A percentile compares a stretch with the other conserved stretches of the same genome.
Conservation (phyloP, 2,329 filamentous ascomycete species). For the Amylocarpus encephaloides region DNA sequence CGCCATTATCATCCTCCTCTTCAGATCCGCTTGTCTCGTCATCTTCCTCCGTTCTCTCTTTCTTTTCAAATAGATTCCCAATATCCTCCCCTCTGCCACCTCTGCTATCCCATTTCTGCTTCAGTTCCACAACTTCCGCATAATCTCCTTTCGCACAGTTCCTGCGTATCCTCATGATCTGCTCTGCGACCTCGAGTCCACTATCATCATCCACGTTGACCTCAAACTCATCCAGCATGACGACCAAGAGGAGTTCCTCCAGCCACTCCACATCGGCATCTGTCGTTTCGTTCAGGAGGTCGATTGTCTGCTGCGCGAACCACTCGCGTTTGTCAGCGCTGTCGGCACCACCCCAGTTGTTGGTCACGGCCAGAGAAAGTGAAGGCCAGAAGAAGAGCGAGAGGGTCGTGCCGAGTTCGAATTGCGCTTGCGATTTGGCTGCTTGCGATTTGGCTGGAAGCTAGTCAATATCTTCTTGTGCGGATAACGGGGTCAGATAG, state of each 20-base stretch:
- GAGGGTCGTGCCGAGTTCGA: slow-evolving; percentile 85
- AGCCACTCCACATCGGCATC: slow-evolving; percentile 71
- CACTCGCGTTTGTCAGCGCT: slow-evolving; percentile 87
- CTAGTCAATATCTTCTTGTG: slow-evolving; percentile 1
- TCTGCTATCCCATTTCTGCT: slow-evolving; percentile 54
- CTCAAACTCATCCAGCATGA: slow-evolving; percentile 95
- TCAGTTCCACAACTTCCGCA: slow-evolving; percentile 56
- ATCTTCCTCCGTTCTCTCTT: slow-evolving; percentile 52
- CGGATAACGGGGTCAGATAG: not conserved
- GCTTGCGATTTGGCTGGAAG: slow-evolving; percentile 46
- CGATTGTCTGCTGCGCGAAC: slow-evolving; percentile 82
- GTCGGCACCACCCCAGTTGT: slow-evolving; percentile 81
- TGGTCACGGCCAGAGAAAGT: slow-evolving; percentile 78
- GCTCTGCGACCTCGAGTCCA: slow-evolving; percentile 63
- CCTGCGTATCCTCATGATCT: slow-evolving; percentile 62
- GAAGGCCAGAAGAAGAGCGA: slow-evolving; percentile 82
- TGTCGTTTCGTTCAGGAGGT: slow-evolving; percentile 59
- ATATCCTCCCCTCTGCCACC: slow-evolving; percentile 45
- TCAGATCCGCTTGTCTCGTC: slow-evolving; percentile 46
- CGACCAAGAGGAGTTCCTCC: slow-evolving; percentile 77
- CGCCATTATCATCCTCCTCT: slow-evolving; percentile 47
- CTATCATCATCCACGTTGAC: slow-evolving; percentile 88
- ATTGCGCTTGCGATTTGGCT: slow-evolving; percentile 55
- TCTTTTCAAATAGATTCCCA: slow-evolving; percentile 30
- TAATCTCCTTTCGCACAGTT: slow-evolving; percentile 62